Evolutionary conservation across 441 rosid genomes (phyloP).

Genomic region (Gossypium lobatum): DNA sequence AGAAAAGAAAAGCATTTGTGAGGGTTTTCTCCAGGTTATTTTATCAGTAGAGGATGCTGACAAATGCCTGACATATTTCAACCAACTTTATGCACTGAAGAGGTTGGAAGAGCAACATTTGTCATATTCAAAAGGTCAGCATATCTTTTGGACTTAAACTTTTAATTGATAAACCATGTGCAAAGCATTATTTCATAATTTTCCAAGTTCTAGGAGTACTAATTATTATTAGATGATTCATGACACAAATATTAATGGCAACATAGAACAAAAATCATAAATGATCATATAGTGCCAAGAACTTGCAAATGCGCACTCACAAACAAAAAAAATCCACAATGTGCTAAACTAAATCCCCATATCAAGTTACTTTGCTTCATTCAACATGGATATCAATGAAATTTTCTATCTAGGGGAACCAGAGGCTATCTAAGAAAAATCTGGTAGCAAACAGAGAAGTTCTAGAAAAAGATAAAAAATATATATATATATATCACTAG

Average conservation of each 20-base stretch:
- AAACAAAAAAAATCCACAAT: not conserved
- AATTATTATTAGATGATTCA: not conserved
- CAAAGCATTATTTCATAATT: not conserved
- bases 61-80: not conserved
- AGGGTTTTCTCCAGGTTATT: not conserved
- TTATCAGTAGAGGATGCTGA: not conserved
- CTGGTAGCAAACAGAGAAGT: not conserved
- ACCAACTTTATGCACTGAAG: not conserved
- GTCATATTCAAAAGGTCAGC: not conserved
- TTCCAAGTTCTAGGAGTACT: not conserved
- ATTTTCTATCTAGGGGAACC: not conserved
- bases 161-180: not conserved
- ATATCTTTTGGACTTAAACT: not conserved
- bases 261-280: not conserved
- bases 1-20: not conserved
- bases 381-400: not conserved
- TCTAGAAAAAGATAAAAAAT: not conserved
- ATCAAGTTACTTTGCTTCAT: not conserved
- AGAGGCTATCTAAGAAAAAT: not conserved
- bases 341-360: constrained; percentile 4
- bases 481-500: not conserved
- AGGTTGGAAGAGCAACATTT: not conserved
- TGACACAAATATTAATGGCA: not conserved
- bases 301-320: not conserved
- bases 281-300: not conserved